A percentile compares a stretch with the other conserved stretches of the same genome.
Conservation (phyloP, 1,284 basidiomycete genomes). For the Naganishia sp. region DNA sequence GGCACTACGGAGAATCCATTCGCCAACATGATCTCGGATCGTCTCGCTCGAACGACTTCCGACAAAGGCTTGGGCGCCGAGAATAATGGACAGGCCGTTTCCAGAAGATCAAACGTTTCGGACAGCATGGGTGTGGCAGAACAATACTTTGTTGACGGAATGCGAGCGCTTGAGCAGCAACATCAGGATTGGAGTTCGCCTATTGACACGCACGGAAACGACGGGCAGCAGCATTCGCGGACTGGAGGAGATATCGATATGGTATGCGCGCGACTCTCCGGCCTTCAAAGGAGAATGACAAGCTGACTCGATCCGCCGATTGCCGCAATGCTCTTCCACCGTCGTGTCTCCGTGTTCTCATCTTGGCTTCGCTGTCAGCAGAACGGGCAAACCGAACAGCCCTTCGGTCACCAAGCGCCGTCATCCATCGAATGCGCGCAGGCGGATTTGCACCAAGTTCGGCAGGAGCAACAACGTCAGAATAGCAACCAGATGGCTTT, state of each 20-base stretch:
- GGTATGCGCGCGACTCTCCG: slow-evolving; percentile 23
- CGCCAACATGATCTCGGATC: slow-evolving; percentile 15
- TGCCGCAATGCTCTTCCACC: background rate
- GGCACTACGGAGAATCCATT: slow-evolving; percentile 5
- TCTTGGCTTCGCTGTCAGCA: background rate
- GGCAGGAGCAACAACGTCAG: slow-evolving; percentile 19
- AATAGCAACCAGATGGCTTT: background rate
- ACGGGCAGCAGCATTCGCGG: slow-evolving; percentile 7
- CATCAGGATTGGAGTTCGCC: slow-evolving; percentile 19
- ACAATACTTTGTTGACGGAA: slow-evolving; percentile 28
- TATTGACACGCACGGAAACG: background rate
- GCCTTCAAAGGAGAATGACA: slow-evolving; percentile 17
- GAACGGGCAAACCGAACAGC: background rate
- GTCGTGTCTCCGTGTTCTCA: background rate
- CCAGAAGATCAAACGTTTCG: slow-evolving; percentile 14
- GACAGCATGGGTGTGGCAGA: slow-evolving; percentile 15
- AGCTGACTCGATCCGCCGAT: slow-evolving; percentile 14
- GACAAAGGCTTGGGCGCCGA: background rate
- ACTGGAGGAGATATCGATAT: slow-evolving; percentile 15
- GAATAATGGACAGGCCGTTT: background rate
- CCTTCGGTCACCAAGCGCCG: slow-evolving; percentile 4
- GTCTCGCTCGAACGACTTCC: slow-evolving; percentile 8
- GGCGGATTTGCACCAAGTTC: slow-evolving; percentile 18
- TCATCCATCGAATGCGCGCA: slow-evolving; percentile 16
- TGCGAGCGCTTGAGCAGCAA: slow-evolving; percentile 21